phyloP scores from a whole-genome alignment of 176 grass and related monocot species.

The Elymus sibiricus region DNA sequence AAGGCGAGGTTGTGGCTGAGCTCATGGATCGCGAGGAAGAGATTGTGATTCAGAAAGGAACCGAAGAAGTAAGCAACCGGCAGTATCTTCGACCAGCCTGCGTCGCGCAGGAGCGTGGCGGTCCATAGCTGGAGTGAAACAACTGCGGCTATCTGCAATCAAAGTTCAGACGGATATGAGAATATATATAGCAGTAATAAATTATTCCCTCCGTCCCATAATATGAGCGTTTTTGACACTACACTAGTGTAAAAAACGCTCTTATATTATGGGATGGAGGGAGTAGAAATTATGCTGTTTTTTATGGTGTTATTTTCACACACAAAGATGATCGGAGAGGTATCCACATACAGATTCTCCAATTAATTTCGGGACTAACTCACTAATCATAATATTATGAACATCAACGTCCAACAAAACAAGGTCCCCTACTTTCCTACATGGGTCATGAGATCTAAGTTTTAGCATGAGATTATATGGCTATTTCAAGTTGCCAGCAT shows the following conservation, averaged over 20 bases:
- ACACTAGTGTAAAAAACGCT: too few species aligned
- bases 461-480: neutral
- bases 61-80: conserved; percentile 84
- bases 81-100: conserved; percentile 78
- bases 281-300: neutral
- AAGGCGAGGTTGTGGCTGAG: conserved; percentile 99
- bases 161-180: conserved; percentile 17
- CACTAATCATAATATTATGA: neutral
- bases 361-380: neutral
- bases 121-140: conserved; percentile 84
- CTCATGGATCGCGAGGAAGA: conserved; percentile 94
- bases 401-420: neutral
- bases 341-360: neutral
- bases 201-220: too few species aligned
- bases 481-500: neutral
- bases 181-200: neutral
- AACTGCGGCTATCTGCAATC: conserved; percentile 59
- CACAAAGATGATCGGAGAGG: neutral
- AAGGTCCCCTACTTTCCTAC: neutral
- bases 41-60: conserved; percentile 95
- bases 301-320: neutral
- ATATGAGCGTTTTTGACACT: too few species aligned
- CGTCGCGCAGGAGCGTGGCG: conserved; percentile 45
- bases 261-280: too few species aligned
- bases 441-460: neutral